Evolutionary conservation across 2,329 filamentous ascomycete genomes (phyloP), one percentile per base, ranked within the genome.

Genomic region (Neonectria sp.): DNA sequence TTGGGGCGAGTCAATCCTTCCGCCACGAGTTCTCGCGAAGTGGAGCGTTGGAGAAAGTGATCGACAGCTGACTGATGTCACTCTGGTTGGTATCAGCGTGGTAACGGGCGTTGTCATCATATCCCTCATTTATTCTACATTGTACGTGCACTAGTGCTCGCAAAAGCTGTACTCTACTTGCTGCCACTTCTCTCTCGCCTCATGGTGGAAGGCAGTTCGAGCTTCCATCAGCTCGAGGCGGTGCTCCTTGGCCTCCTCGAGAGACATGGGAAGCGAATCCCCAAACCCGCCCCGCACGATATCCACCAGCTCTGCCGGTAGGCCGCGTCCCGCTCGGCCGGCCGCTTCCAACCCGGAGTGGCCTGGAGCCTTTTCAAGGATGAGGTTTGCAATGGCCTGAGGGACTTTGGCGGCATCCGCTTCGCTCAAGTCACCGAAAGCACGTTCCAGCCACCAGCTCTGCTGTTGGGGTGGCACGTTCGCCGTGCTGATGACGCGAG

Each of bases 401-500:
- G 59, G 65, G 2, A 74, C 6, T 0, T 63, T 73, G 0, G 24
- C 35, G 0, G 56, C 35, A 2, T 63, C 46, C 1, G 52, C 60
- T 12, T 53, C 53, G 8, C 52, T 24, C 9, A 68, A 3, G 1
- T 27, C 53, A 1, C 48, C 40, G 6, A 74, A 74, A 0, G 68
- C 40, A 6, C 9, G 3, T 11, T 74, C 72, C 51, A 65, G 27
- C 76, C 74, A 81, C 78, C 78, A 81, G 17, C 70, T 71, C 6
- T 66, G 68, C 51, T 79, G 78, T 58, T 81, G 79, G 0, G 79
- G 79, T 1, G 77, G 79, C 0, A 81, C 76, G 9, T 80, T 81
- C 0, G 72, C 78, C 1, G 79, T 81, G 27, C 69, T 76, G 33
- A 80, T 74, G n/a, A 80, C 67, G 0, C 80, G 81, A 0, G 76